Base-by-base conservation (phyloP, 352 stramenopile genomes). In the Plasmopara muralis region DNA sequence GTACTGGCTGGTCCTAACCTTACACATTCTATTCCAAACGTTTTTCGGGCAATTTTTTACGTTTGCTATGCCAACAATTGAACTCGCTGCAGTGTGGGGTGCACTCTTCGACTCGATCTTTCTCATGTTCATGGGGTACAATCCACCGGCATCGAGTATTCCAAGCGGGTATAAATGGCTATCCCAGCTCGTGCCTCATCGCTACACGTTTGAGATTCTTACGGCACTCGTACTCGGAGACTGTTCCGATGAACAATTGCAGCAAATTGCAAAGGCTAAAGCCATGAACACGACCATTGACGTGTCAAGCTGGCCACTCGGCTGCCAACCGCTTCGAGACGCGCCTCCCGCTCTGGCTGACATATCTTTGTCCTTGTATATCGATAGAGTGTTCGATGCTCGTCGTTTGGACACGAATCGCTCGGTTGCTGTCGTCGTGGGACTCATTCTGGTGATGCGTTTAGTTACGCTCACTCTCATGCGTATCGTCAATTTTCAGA, bases 1-100 rank as follows among this genome's bases (percentile, higher is more conserved):
- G 6, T 83, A 74, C 43, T 83, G 72, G 72, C 20, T 78, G 18
- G 48, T 65, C 4, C 30, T 76, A 44, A 56, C 53, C 3, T 29
- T 77, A 13, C 65, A 70, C 50, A 70, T 77, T 29, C 33, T 74
- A 39, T 68, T 80, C 50, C 67, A 68, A 56, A 65, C 67, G 4
- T 80, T 66, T 56, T 60, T 80, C 12, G 72, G 72, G n/a, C 69
- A 80, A 53, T 71, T 90, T 53, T 77, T 95, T 40, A 78, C 83
- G 47, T 73, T 80, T 33, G 50, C 62, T 10, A 64, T 83, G 46
- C 69, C 77, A 13, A 77, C 25, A 30, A 62, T 78, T 38, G 57
- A 81, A 43, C 53, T 79, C 10, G 77, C 77, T 7, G 66, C 64
- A 20, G 62, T 76, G 5, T 62, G 62, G 43, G 69, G 66, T 1